These are phyloP conservation scores for Citrus glauca DNA, from an alignment of 345 rosid species.

Conservation along the genomic window DNA sequence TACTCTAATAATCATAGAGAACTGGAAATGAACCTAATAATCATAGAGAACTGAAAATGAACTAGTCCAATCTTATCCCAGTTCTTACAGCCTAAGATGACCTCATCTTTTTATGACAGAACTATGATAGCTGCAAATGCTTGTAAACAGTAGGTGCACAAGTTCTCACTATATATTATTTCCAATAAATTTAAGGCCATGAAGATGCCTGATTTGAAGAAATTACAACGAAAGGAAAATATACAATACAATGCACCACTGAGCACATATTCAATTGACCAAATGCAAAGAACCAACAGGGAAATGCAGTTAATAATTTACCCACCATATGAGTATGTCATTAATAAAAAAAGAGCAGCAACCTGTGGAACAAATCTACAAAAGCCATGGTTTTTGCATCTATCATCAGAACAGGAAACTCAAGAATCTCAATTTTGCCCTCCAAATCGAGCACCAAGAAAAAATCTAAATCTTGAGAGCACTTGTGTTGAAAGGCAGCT, in stretches of 20 bases:
- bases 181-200: not conserved
- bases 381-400: constrained; percentile 63
- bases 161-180: not conserved
- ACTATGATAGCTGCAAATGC: not conserved
- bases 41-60: not conserved
- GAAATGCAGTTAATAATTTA: not conserved
- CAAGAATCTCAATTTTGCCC: constrained; percentile 91
- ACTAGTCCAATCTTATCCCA: not conserved
- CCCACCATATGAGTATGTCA: not conserved
- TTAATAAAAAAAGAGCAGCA: constrained; percentile 9
- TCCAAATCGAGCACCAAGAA: constrained; percentile 88
- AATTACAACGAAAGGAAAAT: not conserved
- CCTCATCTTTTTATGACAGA: not conserved
- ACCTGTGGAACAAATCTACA: constrained; percentile 92
- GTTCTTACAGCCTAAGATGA: not conserved
- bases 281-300: not conserved
- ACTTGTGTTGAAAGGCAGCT: constrained; percentile 32
- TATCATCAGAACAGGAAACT: constrained; percentile 75
- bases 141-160: not conserved
- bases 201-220: not conserved
- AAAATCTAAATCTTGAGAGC: constrained; percentile 61
- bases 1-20: not conserved
- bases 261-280: not conserved
- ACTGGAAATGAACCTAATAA: not conserved
- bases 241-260: not conserved